These are phyloP conservation scores for Botryotinia narcissicola DNA, from an alignment of 2,329 filamentous ascomycete genomes.

Conservation along the genomic window DNA sequence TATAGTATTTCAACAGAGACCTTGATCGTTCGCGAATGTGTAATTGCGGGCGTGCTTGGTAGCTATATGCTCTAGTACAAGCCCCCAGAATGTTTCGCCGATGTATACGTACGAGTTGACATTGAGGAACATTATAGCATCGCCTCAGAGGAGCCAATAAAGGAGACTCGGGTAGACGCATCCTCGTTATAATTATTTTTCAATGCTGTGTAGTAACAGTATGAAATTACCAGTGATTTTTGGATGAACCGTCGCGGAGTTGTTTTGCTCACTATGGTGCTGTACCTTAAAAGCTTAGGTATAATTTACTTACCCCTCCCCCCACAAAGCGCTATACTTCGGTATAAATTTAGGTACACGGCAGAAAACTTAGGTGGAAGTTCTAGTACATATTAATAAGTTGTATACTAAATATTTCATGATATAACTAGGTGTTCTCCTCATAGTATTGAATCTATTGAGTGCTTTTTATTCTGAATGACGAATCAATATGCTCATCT, in stretches of 20 bases:
- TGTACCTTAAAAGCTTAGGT: background rate
- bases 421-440: background rate
- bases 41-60: constrained; percentile 6
- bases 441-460: background rate
- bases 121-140: constrained; percentile 31
- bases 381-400: background rate
- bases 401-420: background rate
- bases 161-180: constrained; percentile 31
- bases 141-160: constrained; percentile 33
- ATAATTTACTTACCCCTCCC: background rate
- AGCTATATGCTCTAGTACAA: constrained; percentile 13
- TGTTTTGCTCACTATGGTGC: background rate
- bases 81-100: background rate
- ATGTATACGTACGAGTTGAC: constrained; percentile 21
- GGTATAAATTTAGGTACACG: background rate
- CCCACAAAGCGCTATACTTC: constrained; percentile 1
- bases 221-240: background rate
- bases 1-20: background rate
- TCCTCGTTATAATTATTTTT: constrained; percentile 31
- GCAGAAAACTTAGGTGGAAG: background rate
- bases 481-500: background rate
- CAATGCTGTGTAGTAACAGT: background rate
- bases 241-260: background rate
- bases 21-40: constrained; percentile 1
- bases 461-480: background rate